phyloP scores from a whole-genome alignment of 306 rosid species.

The Fragaria nilgerrensis region DNA sequence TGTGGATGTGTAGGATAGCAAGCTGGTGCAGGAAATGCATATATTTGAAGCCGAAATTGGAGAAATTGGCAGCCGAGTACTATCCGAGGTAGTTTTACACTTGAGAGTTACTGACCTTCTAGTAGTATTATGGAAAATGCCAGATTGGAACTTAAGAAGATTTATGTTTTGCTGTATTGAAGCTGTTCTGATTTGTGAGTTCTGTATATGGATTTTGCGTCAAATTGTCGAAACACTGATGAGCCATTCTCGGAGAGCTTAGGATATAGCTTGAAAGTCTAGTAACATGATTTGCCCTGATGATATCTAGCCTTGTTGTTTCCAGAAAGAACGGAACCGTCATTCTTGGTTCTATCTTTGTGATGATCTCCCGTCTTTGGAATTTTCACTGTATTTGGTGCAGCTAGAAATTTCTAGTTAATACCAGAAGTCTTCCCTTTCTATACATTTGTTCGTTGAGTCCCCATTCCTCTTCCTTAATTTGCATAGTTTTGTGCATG shows the following conservation, averaged over 20 bases:
- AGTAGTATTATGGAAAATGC: background rate
- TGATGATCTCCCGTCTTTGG: background rate
- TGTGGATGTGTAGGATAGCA: slow-evolving; percentile 66
- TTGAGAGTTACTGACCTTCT: background rate
- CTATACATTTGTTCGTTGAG: background rate
- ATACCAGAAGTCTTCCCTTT: background rate
- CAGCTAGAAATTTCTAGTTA: background rate
- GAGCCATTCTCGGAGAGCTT: background rate
- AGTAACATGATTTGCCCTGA: background rate
- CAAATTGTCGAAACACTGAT: slow-evolving; percentile 1
- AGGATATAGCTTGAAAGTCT: background rate
- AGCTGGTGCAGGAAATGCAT: slow-evolving; percentile 92
- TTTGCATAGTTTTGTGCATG: background rate
- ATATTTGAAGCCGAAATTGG: slow-evolving; percentile 80
- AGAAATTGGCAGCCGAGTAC: slow-evolving; percentile 73
- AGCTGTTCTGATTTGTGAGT: background rate
- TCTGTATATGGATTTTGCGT: background rate
- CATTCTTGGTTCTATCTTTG: background rate
- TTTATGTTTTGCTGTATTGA: background rate
- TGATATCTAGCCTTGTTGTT: background rate
- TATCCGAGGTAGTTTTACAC: slow-evolving; percentile 55
- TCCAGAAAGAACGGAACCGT: background rate
- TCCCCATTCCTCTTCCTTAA: background rate
- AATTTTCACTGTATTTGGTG: background rate
- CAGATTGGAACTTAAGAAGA: background rate